Percentiles rank a stretch among this genome's conserved stretches.
Conservation (phyloP, 73 alveolate genomes). For the Paraurostyla sp. region DNA sequence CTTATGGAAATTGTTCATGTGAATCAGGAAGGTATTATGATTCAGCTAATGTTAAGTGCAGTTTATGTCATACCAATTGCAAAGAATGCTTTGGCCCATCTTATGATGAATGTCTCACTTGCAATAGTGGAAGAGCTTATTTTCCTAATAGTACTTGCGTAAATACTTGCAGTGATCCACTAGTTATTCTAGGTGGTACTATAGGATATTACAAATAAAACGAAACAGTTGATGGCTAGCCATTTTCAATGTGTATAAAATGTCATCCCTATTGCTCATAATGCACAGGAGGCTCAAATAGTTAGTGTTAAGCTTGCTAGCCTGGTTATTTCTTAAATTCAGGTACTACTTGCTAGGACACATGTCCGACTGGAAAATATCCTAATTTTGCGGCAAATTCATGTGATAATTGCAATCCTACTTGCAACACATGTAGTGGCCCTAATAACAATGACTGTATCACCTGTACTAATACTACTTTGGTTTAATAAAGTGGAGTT, state of each 20-base stretch:
- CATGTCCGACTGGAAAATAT: constrained; percentile 9
- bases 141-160: constrained; percentile 3
- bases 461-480: neutral
- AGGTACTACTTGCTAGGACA: neutral
- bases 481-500: neutral
- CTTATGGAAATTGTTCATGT: constrained; percentile 29
- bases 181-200: neutral
- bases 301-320: neutral
- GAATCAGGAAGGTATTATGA: neutral
- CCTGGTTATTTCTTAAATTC: neutral
- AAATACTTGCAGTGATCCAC: neutral
- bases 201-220: neutral
- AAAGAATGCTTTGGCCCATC: constrained; percentile 6
- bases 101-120: neutral
- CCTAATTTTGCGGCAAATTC: neutral
- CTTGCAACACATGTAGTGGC: neutral
- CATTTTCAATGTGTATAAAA: neutral
- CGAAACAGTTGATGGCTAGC: neutral
- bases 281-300: neutral
- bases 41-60: neutral
- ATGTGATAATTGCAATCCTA: neutral
- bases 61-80: constrained; percentile 9
- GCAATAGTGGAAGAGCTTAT: neutral
- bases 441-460: neutral
- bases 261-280: constrained; percentile 32